These are phyloP conservation scores for Ilyonectria mors-panacis DNA, from an alignment of 2,329 filamentous ascomycete species.

Conservation along the genomic window DNA sequence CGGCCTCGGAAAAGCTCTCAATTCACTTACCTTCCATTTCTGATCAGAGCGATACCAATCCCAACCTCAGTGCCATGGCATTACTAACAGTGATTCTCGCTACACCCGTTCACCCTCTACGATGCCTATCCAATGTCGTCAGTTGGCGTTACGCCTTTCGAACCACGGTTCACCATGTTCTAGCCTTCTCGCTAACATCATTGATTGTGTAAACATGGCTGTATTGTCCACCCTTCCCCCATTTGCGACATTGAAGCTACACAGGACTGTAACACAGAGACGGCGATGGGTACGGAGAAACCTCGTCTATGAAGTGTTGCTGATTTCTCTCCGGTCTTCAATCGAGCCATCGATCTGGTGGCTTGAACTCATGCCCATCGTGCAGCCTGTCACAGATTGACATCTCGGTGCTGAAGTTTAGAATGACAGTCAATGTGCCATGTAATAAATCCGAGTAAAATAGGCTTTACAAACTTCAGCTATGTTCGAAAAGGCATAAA, in stretches of 20 bases:
- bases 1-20: background rate
- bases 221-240: background rate
- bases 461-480: background rate
- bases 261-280: background rate
- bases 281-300: background rate
- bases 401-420: background rate
- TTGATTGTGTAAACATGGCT: constrained; percentile 1
- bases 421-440: background rate
- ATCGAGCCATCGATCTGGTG: background rate
- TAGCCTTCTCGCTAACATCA: constrained; percentile 4
- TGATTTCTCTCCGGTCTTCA: background rate
- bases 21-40: background rate
- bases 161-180: background rate
- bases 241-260: constrained; percentile 12
- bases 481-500: background rate
- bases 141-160: no score
- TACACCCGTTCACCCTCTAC: background rate
- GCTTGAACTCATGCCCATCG: background rate
- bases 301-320: background rate
- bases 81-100: background rate
- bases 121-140: background rate
- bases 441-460: background rate
- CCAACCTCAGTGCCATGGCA: background rate
- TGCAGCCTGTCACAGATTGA: background rate
- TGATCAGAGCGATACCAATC: background rate